Base-by-base conservation (phyloP, 2,329 filamentous ascomycete species). In the Onygenales sp. region DNA sequence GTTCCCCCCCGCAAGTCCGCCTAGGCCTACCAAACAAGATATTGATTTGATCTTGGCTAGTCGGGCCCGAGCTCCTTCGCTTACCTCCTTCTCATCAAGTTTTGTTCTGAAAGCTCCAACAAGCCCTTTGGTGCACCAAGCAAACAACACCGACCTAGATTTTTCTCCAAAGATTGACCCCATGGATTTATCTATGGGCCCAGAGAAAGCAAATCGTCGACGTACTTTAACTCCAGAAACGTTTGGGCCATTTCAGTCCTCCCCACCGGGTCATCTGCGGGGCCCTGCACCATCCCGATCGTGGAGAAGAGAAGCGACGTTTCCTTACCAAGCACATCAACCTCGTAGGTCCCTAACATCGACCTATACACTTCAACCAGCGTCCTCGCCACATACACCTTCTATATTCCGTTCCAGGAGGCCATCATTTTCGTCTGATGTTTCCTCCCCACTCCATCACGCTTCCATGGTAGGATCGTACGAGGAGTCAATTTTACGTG, bases 391-490 rank as follows among this genome's bases (percentile, higher is more conserved):
- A 59, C 74, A 57, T 58, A 64, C 60, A 33, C 62, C 56, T 33
- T 47, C 55, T 45, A 27, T 56, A 7, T 6, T 33, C 11, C 54
- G 52, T 53, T 75, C 21, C 75, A 81, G 13, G 68, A 43, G 77
- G 13, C 78, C 89, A 43, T 84, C 85, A 0, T 96, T 91, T 0
- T 75, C 88, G 45, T 79, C 81, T 13, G 83, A 85, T 0, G 91
- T 95, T 45, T 73, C 77, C 2, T 89, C 88, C 2, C 85, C 88
- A 3, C 74, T 93, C 32, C 87, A 92, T 53, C 89, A 94, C 69
- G 91, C 92, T 7, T 91, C 91, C 3, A 94, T 98, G 87, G 92
- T 97, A 2, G 93, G 93, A 2, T 96, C 92, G 1, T 98, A 96
- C 61, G 93, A 98, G 70, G 93, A 98, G 71, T 96, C 90, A 32